phyloP scores from a whole-genome alignment of 1,284 basidiomycete species.

The Naganishia albida region DNA sequence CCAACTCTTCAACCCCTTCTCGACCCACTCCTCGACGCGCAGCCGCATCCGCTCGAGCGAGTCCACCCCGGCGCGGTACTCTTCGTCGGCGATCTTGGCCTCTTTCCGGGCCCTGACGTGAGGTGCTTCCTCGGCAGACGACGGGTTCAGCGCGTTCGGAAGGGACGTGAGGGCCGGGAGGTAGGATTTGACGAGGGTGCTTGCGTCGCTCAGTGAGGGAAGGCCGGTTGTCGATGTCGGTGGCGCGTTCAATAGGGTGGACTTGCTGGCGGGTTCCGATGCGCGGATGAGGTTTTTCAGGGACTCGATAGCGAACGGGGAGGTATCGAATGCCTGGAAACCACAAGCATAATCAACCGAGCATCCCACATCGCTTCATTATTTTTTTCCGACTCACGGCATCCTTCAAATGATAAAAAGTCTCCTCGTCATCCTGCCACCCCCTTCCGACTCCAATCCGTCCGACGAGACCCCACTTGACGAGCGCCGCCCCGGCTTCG shows the following conservation, averaged over 20 bases:
- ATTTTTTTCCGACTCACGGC: constrained; percentile 28
- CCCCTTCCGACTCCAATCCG: constrained; percentile 63
- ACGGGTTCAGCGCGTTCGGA: constrained; percentile 51
- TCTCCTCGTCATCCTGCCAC: constrained; percentile 49
- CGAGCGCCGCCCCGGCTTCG: constrained; percentile 73
- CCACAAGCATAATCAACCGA: not conserved
- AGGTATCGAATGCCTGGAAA: constrained; percentile 31
- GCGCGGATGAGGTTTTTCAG: constrained; percentile 33
- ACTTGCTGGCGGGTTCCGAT: constrained; percentile 15
- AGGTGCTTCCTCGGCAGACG: constrained; percentile 59
- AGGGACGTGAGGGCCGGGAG: constrained; percentile 62
- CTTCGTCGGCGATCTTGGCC: constrained; percentile 72
- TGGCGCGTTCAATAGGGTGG: not conserved
- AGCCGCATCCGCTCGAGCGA: constrained; percentile 76
- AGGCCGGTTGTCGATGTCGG: constrained; percentile 12
- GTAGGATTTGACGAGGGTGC: constrained; percentile 61
- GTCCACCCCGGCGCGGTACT: constrained; percentile 72
- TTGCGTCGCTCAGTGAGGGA: constrained; percentile 19
- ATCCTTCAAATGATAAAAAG: constrained; percentile 47
- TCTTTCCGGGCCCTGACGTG: constrained; percentile 71
- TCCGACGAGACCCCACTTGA: constrained; percentile 71
- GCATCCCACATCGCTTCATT: not conserved
- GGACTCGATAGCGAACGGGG: constrained; percentile 34
- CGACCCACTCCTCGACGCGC: constrained; percentile 77
- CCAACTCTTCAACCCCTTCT: constrained; percentile 73